phyloP scores from a whole-genome alignment of 768 basidiomycete species.

The Russula sp. region DNA sequence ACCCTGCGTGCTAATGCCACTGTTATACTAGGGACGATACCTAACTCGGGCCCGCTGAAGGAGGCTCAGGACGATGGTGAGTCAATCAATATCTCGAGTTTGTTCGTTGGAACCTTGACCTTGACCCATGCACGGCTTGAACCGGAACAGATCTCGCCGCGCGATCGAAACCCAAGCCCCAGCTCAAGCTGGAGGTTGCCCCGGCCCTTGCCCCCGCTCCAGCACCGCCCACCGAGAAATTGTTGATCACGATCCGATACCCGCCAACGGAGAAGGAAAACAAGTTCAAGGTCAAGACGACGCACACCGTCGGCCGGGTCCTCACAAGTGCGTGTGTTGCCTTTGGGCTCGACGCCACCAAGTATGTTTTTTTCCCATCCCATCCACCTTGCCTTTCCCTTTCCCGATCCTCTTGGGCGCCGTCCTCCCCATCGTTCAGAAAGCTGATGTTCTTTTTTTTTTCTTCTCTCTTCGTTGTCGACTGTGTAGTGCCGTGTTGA shows the following conservation, averaged over 20 bases:
- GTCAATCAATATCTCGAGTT: neutral
- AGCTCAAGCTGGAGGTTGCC: neutral
- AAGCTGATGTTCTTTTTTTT: neutral
- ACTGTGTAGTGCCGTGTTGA: neutral
- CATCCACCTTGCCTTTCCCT: neutral
- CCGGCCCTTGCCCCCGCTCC: neutral
- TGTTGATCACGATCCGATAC: constrained; percentile 16
- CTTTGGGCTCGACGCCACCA: neutral
- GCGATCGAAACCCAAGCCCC: neutral
- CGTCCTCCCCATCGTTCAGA: neutral
- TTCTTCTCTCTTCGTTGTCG: neutral
- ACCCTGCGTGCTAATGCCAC: neutral
- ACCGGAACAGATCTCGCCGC: neutral
- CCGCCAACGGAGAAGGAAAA: constrained; percentile 14
- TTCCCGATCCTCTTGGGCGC: no score
- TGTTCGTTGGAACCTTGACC: neutral
- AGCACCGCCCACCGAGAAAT: neutral
- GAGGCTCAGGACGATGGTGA: neutral
- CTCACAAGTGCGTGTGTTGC: constrained; percentile 15
- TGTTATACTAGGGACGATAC: neutral
- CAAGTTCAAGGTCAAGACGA: constrained; percentile 16
- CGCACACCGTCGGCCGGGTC: constrained; percentile 14
- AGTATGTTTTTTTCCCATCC: constrained; percentile 6
- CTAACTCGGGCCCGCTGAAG: neutral
- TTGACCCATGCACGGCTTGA: neutral